These are phyloP conservation scores for Mortierella sp. DNA, from an alignment of 371 early-diverging fungal genomes.

Conservation along the genomic window DNA sequence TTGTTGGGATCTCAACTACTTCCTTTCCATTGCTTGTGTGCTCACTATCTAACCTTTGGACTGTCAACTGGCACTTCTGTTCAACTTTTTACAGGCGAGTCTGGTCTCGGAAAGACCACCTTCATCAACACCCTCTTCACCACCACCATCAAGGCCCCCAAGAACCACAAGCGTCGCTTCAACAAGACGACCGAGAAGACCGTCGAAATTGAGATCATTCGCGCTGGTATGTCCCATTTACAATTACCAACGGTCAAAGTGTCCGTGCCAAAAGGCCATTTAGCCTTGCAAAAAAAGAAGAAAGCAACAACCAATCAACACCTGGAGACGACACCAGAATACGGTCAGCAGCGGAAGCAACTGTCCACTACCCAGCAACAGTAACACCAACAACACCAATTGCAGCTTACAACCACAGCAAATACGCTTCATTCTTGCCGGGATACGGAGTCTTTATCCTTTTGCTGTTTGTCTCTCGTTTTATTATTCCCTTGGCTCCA, in stretches of 20 bases:
- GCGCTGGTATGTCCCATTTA: constrained; percentile 74
- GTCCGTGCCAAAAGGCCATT: neutral
- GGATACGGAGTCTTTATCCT: constrained; percentile 4
- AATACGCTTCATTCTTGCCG: neutral
- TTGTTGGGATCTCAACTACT: neutral
- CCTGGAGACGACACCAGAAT: neutral
- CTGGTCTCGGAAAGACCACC: constrained; percentile 92
- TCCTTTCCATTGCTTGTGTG: neutral
- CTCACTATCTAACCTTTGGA: neutral
- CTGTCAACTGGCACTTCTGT: neutral
- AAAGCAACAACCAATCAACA: neutral
- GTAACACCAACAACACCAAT: neutral
- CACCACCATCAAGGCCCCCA: constrained; percentile 89
- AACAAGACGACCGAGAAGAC: constrained; percentile 91
- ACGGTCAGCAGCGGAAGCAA: neutral
- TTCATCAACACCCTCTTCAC: constrained; percentile 94
- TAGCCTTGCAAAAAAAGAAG: neutral
- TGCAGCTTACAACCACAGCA: neutral
- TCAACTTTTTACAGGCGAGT: constrained; percentile 62
- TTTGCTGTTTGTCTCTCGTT: constrained; percentile 5
- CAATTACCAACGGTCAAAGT: neutral
- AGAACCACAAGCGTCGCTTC: constrained; percentile 85
- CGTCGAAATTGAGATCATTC: constrained; percentile 94
- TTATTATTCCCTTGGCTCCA: constrained; percentile 19
- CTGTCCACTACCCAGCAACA: neutral